Percentiles rank a stretch among this genome's conserved stretches.
These are phyloP conservation scores for Plasmodium vivax DNA, from an alignment of 169 alveolate genomes.

Conservation along the genomic window DNA sequence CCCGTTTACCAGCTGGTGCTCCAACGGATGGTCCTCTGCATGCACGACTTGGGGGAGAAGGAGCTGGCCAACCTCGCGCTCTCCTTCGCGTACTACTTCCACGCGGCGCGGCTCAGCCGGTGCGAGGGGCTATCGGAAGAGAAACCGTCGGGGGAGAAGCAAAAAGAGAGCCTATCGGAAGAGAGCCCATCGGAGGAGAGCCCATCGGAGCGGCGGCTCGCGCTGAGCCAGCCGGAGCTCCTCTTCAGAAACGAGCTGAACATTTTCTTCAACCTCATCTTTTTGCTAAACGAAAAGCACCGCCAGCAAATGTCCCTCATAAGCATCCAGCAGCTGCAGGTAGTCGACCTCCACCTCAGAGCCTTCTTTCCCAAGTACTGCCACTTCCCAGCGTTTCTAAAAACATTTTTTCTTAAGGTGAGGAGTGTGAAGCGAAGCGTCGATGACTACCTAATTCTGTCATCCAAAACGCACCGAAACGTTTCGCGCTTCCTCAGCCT, in stretches of 20 bases:
- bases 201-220: not conserved
- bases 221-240: not conserved
- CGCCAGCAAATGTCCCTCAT: conserved; percentile 42
- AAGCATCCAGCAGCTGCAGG: conserved; percentile 54
- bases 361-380: conserved; percentile 38
- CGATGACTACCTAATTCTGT: conserved; percentile 48
- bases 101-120: not conserved
- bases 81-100: conserved; percentile 68
- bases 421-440: conserved; percentile 24
- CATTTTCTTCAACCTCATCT: conserved; percentile 57
- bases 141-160: not conserved
- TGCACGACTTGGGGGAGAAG: conserved; percentile 62
- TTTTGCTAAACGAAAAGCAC: conserved; percentile 56
- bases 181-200: not conserved
- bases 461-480: conserved; percentile 66
- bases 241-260: conserved; percentile 57
- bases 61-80: conserved; percentile 39
- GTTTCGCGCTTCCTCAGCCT: conserved; percentile 33
- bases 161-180: not conserved
- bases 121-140: not conserved
- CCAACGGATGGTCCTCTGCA: conserved; percentile 14
- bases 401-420: conserved; percentile 31
- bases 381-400: conserved; percentile 30
- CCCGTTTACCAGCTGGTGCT: conserved; percentile 54
- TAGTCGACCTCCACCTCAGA: conserved; percentile 51